A percentile compares a stretch with the other conserved stretches of the same genome.
Conservation (phyloP, 495 filamentous ascomycete species). For the Penicillium manginii region DNA sequence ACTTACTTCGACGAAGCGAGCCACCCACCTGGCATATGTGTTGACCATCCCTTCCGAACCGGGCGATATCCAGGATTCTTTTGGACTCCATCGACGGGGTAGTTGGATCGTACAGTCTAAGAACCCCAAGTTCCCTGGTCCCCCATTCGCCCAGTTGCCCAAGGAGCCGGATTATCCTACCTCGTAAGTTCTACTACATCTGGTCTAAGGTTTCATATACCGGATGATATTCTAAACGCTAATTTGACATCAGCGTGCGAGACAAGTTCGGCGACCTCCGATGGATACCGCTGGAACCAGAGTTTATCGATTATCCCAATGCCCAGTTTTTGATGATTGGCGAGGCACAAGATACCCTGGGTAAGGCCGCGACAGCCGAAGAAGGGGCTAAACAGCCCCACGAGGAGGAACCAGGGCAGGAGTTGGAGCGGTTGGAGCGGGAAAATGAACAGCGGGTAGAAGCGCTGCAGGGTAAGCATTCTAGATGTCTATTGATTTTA, state of each 20-base stretch:
- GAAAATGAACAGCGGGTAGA: slow-evolving; percentile 65
- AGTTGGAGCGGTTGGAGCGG: slow-evolving; percentile 61
- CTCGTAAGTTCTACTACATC: slow-evolving; percentile 54
- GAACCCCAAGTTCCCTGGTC: slow-evolving; percentile 73
- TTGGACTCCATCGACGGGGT: slow-evolving; percentile 73
- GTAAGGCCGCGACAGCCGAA: slow-evolving; percentile 65
- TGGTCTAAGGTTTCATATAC: background rate
- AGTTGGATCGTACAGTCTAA: slow-evolving; percentile 80
- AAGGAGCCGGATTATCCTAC: slow-evolving; percentile 73
- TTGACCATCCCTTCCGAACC: slow-evolving; percentile 75
- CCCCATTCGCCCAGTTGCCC: slow-evolving; percentile 64
- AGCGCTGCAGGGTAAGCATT: slow-evolving; percentile 52
- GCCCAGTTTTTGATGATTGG: slow-evolving; percentile 85
- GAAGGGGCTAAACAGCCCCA: slow-evolving; percentile 60
- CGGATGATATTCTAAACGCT: background rate
- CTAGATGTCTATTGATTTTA: background rate
- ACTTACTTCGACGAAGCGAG: slow-evolving; percentile 69
- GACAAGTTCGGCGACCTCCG: slow-evolving; percentile 74
- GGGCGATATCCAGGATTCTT: slow-evolving; percentile 73
- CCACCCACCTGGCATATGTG: slow-evolving; percentile 80
- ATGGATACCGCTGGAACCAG: slow-evolving; percentile 75
- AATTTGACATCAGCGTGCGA: slow-evolving; percentile 49
- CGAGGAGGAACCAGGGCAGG: slow-evolving; percentile 63
- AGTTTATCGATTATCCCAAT: slow-evolving; percentile 77
- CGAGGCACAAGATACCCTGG: slow-evolving; percentile 61